Percentiles rank a stretch among this genome's conserved stretches.
Conservation (phyloP, 2,329 filamentous ascomycete species). For the Hymenoscyphus occultus region DNA sequence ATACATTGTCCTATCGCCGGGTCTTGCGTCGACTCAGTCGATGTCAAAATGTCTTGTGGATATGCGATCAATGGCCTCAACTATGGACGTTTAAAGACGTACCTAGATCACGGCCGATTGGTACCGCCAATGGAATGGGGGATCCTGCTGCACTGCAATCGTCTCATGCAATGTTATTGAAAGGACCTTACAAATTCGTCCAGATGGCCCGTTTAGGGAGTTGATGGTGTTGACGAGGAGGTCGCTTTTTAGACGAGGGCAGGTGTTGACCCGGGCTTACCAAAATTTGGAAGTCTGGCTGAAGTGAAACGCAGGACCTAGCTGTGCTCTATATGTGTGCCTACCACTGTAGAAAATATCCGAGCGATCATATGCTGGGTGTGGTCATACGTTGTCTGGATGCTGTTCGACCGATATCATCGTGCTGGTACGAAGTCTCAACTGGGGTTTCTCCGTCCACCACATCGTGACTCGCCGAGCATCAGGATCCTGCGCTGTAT, state of each 20-base stretch:
- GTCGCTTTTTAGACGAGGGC: not conserved
- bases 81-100: too few relatives aligned
- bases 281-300: not conserved
- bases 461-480: not conserved
- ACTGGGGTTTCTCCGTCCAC: not conserved
- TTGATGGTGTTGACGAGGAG: not conserved
- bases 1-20: not conserved
- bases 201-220: not conserved
- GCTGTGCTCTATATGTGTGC: not conserved
- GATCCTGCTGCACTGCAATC: not conserved
- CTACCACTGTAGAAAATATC: not conserved
- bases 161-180: not conserved
- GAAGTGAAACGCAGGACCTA: not conserved
- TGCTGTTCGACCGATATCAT: not conserved
- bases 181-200: not conserved
- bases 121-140: not conserved
- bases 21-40: not conserved
- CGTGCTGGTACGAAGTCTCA: not conserved
- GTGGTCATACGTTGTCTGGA: not conserved
- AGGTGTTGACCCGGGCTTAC: not conserved
- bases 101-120: not conserved
- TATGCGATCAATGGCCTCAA: not conserved
- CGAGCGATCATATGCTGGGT: not conserved
- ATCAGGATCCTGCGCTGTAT: too few relatives aligned
- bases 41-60: not conserved